Conservation (phyloP, 768 basidiomycete genomes). For the Auriscalpium orientale region DNA sequence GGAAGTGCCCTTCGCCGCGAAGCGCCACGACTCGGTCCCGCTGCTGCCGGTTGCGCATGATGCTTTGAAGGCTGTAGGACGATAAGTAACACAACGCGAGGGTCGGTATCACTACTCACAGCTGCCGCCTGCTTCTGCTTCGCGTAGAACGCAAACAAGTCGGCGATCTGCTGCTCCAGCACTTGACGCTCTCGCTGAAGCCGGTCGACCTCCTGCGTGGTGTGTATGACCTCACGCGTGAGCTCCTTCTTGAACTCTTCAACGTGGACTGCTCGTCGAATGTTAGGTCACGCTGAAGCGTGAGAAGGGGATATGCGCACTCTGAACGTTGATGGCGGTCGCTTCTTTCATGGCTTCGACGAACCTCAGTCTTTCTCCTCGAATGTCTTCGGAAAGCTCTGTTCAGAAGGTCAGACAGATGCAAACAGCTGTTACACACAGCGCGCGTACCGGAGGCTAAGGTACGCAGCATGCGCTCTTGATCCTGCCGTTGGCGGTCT, state of each 20-base stretch:
- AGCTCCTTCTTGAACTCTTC: constrained; percentile 84
- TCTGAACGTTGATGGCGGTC: constrained; percentile 78
- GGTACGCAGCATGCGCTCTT: constrained; percentile 59
- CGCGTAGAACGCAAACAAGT: constrained; percentile 64
- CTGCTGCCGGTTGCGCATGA: neutral
- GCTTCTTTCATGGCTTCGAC: constrained; percentile 96
- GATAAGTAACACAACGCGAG: no score
- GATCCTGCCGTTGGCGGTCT: constrained; percentile 63
- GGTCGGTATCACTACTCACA: neutral
- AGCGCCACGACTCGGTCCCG: neutral
- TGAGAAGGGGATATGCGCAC: constrained; percentile 27
- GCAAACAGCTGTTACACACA: no score
- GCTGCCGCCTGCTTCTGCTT: constrained; percentile 45
- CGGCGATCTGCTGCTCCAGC: constrained; percentile 64
- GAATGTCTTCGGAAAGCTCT: constrained; percentile 81
- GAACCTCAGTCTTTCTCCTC: constrained; percentile 77
- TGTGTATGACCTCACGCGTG: constrained; percentile 61
- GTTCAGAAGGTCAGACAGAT: neutral
- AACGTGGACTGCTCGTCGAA: constrained; percentile 53
- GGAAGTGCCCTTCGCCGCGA: constrained; percentile 7
- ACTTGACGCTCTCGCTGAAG: constrained; percentile 57
- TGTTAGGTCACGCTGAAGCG: constrained; percentile 4
- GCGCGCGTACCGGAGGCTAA: constrained; percentile 50
- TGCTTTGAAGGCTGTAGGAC: no score
- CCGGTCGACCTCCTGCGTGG: constrained; percentile 67